Evolutionary conservation across 169 alveolate genomes (phyloP).

Genomic region (Plasmodium relictum): DNA sequence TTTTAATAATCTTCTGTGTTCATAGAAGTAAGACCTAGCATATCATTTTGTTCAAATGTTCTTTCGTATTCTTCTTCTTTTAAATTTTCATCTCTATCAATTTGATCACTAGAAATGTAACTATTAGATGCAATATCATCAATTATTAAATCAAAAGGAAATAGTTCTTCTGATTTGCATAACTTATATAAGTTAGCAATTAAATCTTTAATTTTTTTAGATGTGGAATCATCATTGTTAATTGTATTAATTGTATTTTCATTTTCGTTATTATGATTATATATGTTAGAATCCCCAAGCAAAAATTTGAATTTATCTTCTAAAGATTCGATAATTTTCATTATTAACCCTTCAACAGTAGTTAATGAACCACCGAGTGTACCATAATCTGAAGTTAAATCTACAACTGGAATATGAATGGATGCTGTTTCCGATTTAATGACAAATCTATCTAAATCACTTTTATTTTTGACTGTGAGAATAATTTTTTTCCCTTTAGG

Average conservation of each 20-base stretch:
- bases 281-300: conserved; percentile 94
- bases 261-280: conserved; percentile 80
- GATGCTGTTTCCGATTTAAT: conserved; percentile 95
- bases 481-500: conserved; percentile 93
- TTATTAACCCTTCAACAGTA: conserved; percentile 97
- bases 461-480: conserved; percentile 85
- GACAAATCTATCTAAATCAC: conserved; percentile 96
- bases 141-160: conserved; percentile 89
- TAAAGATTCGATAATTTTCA: conserved; percentile 87
- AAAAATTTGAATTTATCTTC: conserved; percentile 92
- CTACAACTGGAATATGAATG: conserved; percentile 94
- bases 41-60: conserved; percentile 94
- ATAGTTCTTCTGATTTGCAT: conserved; percentile 60
- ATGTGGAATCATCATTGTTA: conserved; percentile 34
- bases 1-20: conserved; percentile 87
- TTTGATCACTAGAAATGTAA: conserved; percentile 89
- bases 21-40: conserved; percentile 95
- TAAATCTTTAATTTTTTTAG: conserved; percentile 39
- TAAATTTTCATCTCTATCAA: conserved; percentile 84
- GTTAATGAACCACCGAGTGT: conserved; percentile 83
- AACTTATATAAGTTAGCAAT: conserved; percentile 48
- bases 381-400: conserved; percentile 94
- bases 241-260: conserved; percentile 80
- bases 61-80: conserved; percentile 91
- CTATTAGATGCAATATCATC: conserved; percentile 95